Conservation (phyloP, 306 rosid species). For the Ziziphus jujuba region DNA sequence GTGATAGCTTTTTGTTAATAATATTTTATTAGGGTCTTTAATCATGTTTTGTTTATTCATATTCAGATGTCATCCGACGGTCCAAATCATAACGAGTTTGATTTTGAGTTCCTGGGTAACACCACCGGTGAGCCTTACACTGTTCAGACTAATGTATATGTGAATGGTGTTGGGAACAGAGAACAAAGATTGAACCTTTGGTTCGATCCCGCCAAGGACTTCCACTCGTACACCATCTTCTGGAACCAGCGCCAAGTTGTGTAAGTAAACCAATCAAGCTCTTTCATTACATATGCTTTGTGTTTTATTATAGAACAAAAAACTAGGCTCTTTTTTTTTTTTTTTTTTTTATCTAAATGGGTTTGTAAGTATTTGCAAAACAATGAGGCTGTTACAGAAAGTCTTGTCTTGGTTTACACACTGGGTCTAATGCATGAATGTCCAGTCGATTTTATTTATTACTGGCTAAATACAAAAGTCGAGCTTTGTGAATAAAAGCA, state of each 20-base stretch:
- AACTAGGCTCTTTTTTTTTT: too few species aligned
- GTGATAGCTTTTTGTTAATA: neutral
- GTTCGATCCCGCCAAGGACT: constrained; percentile 82
- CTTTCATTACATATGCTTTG: neutral
- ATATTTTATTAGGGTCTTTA: too few species aligned
- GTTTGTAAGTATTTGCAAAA: too few species aligned
- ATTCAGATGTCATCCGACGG: constrained; percentile 93
- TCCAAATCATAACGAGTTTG: constrained; percentile 78
- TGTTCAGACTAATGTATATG: constrained; percentile 79
- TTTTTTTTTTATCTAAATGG: too few species aligned
- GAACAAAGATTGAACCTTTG: constrained; percentile 93
- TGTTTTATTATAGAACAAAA: too few species aligned
- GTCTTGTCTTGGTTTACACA: too few species aligned
- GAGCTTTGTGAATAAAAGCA: constrained; percentile 15
- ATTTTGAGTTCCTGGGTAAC: constrained; percentile 92
- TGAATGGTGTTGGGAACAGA: constrained; percentile 86
- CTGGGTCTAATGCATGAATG: too few species aligned
- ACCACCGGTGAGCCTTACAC: constrained; percentile 89
- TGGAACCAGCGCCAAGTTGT: constrained; percentile 95
- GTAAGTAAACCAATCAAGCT: constrained; percentile 58
- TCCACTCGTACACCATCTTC: constrained; percentile 75
- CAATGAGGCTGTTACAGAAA: too few species aligned
- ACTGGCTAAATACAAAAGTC: neutral
- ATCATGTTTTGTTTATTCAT: too few species aligned
- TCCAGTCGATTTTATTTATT: too few species aligned